phyloP scores from a whole-genome alignment of 495 filamentous ascomycete species.

The Aspergillus sclerotiicarbonarius region DNA sequence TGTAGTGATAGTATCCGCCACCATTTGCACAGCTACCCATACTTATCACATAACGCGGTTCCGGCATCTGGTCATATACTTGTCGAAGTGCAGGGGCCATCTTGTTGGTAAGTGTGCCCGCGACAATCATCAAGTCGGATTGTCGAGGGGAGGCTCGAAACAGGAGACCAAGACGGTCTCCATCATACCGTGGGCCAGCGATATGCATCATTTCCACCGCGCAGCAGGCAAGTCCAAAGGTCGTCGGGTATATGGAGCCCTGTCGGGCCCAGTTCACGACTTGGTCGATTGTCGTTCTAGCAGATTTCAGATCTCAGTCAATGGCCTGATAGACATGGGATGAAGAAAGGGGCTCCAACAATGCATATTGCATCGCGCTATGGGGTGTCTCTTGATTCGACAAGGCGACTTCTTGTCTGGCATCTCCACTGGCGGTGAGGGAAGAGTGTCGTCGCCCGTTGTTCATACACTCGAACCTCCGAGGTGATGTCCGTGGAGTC shows the following conservation, averaged over 20 bases:
- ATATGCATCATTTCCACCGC: slow-evolving; percentile 99
- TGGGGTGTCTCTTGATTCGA: too few species aligned
- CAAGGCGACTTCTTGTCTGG: too few species aligned
- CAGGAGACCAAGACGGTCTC: slow-evolving; percentile 93
- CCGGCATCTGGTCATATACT: slow-evolving; percentile 98
- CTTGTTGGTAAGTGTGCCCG: slow-evolving; percentile 94
- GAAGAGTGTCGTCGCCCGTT: too few species aligned
- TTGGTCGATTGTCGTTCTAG: slow-evolving; percentile 90
- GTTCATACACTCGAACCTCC: too few species aligned
- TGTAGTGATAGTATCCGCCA: slow-evolving; percentile 97
- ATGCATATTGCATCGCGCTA: too few species aligned
- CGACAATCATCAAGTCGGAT: slow-evolving; percentile 97
- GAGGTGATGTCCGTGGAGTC: too few species aligned
- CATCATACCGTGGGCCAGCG: slow-evolving; percentile 92
- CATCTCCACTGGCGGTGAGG: too few species aligned
- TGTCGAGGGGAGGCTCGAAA: slow-evolving; percentile 94
- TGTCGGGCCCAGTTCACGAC: slow-evolving; percentile 94
- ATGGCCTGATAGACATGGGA: too few species aligned
- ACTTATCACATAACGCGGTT: slow-evolving; percentile 90
- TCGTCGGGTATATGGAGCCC: slow-evolving; percentile 94
- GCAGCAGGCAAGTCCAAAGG: slow-evolving; percentile 95
- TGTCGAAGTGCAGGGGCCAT: slow-evolving; percentile 94
- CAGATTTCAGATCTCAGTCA: too few species aligned
- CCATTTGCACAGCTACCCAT: slow-evolving; percentile 97
- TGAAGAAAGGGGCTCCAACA: too few species aligned